Conservation (phyloP, 768 basidiomycete genomes). For the Filobasidium wieringae region DNA sequence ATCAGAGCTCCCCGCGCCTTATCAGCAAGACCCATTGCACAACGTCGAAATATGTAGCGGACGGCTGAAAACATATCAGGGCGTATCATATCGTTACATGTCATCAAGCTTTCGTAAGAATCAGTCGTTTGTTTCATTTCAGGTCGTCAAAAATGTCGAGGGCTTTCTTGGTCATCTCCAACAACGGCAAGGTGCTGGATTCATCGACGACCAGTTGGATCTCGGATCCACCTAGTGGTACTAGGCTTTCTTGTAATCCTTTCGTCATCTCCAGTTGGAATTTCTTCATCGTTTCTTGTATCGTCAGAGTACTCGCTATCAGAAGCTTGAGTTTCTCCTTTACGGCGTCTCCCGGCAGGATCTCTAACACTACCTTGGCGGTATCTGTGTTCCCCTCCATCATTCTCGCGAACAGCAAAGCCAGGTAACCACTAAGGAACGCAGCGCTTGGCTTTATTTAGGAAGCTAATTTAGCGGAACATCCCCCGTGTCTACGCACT, state of each 20-base stretch:
- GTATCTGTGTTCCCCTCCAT: not conserved
- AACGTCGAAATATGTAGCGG: too few species aligned
- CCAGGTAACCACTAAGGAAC: constrained; percentile 12
- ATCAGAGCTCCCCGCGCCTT: too few species aligned
- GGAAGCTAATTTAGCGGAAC: not conserved
- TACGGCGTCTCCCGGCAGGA: not conserved
- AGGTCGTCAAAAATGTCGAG: not conserved
- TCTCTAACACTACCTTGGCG: not conserved
- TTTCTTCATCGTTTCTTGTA: not conserved
- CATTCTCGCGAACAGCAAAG: constrained; percentile 9
- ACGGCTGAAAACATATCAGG: too few species aligned
- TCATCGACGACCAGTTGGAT: not conserved
- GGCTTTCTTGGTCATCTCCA: not conserved
- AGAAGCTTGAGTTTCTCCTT: not conserved
- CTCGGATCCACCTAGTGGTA: not conserved
- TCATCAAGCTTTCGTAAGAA: not conserved
- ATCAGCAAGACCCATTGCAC: too few species aligned
- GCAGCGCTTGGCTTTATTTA: constrained; percentile 7
- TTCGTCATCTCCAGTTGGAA: not conserved
- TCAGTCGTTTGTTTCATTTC: not conserved
- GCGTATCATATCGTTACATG: not conserved
- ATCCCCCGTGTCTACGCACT: too few species aligned
- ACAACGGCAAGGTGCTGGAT: too few species aligned
- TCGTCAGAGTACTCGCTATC: not conserved
- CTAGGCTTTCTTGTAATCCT: not conserved